These are phyloP conservation scores for Colletotrichum melonis DNA, from an alignment of 2,329 filamentous ascomycete species.

Conservation along the genomic window DNA sequence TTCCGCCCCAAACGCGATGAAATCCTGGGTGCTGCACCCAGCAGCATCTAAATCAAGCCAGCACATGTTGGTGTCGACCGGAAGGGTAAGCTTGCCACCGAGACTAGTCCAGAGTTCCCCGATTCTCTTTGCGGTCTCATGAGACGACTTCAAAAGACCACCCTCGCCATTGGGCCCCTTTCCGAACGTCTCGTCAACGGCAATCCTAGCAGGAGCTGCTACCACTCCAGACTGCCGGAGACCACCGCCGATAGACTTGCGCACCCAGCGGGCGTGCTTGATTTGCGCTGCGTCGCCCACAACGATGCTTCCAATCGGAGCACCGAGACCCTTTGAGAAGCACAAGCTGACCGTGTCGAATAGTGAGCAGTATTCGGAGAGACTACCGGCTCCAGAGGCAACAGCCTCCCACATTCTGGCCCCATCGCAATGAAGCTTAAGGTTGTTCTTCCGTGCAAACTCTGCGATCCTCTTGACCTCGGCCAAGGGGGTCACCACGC, in stretches of 20 bases:
- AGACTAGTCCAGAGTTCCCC: conserved; percentile 77
- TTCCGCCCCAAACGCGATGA: conserved; percentile 53
- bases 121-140: conserved; percentile 71
- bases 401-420: conserved; percentile 87
- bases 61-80: conserved; percentile 91
- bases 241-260: conserved; percentile 82
- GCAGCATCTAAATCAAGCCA: conserved; percentile 80
- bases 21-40: conserved; percentile 53
- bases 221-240: conserved; percentile 79
- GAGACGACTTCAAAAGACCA: conserved; percentile 69
- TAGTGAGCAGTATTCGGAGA: conserved; percentile 74
- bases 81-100: conserved; percentile 75
- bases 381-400: conserved; percentile 72
- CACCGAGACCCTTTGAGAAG: conserved; percentile 86
- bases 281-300: conserved; percentile 60
- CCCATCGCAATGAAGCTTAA: conserved; percentile 82
- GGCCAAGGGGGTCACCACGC: conserved; percentile 79
- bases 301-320: conserved; percentile 82
- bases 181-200: conserved; percentile 65
- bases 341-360: conserved; percentile 83
- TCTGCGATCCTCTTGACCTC: conserved; percentile 77
- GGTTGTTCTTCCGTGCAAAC: conserved; percentile 73
- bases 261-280: conserved; percentile 53
- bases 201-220: conserved; percentile 76
- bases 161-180: conserved; percentile 51